These are phyloP conservation scores for Discostella stelligera DNA, from an alignment of 352 stramenopile species.

Conservation along the genomic window DNA sequence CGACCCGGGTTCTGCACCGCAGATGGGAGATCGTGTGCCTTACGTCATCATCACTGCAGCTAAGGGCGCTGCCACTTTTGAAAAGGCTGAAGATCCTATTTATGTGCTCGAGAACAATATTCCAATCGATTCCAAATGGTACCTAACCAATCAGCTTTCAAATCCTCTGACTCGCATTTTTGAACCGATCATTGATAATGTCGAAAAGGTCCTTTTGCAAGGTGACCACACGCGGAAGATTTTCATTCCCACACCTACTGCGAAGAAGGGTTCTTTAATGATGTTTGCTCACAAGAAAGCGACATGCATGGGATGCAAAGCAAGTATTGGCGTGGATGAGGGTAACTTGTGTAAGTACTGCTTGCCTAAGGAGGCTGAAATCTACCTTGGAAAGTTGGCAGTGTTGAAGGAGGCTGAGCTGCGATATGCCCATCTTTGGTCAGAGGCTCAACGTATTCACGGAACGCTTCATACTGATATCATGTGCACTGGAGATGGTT, in stretches of 20 bases:
- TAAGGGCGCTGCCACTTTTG: constrained; percentile 93
- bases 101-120: constrained; percentile 99
- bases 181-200: constrained; percentile 92
- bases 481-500: constrained; percentile 96
- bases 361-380: constrained; percentile 88
- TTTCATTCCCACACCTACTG: constrained; percentile 92
- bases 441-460: constrained; percentile 98
- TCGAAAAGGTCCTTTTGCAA: constrained; percentile 91
- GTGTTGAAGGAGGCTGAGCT: constrained; percentile 91
- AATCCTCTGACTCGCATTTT: constrained; percentile 98
- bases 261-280: constrained; percentile 97
- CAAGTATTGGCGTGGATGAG: constrained; percentile 85
- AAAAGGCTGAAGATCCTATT: constrained; percentile 98
- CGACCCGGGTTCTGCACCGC: constrained; percentile 94
- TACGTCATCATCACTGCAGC: constrained; percentile 99
- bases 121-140: constrained; percentile 98
- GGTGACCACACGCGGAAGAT: constrained; percentile 98
- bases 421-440: constrained; percentile 95
- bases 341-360: constrained; percentile 94
- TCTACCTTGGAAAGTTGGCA: constrained; percentile 94
- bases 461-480: constrained; percentile 95
- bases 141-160: constrained; percentile 97
- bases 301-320: constrained; percentile 97
- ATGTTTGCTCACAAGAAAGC: constrained; percentile 98
- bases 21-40: constrained; percentile 97